phyloP scores from a whole-genome alignment of 768 basidiomycete species.

The Boletus vinaceobasis region DNA sequence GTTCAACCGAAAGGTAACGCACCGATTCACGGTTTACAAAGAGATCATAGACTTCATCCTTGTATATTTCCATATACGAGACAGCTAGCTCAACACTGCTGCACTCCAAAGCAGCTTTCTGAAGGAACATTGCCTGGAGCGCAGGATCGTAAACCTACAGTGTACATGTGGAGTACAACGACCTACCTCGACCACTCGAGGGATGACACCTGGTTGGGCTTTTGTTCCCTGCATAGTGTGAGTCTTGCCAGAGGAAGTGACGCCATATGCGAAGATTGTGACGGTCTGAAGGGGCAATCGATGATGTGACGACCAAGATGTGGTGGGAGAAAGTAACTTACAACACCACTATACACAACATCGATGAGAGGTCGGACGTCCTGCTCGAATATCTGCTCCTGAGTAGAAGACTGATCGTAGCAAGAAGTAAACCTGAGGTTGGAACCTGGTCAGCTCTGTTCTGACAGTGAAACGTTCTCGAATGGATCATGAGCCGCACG shows the following conservation, averaged over 20 bases:
- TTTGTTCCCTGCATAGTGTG: constrained; percentile 88
- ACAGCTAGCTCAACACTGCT: constrained; percentile 49
- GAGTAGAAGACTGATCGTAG: constrained; percentile 65
- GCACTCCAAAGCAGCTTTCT: constrained; percentile 37
- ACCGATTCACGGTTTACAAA: constrained; percentile 70
- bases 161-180: background rate
- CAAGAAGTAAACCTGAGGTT: constrained; percentile 63
- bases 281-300: constrained; percentile 51
- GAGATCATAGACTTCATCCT: constrained; percentile 87
- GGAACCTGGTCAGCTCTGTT: constrained; percentile 2
- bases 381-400: constrained; percentile 72
- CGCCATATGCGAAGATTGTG: constrained; percentile 88
- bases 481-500: background rate
- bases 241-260: constrained; percentile 89
- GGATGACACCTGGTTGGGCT: constrained; percentile 79
- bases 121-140: constrained; percentile 56
- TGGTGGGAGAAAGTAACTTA: constrained; percentile 34
- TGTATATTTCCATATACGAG: constrained; percentile 90
- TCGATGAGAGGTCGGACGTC: constrained; percentile 80
- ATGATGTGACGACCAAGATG: background rate
- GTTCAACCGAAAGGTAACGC: constrained; percentile 22
- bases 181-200: constrained; percentile 69
- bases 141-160: background rate
- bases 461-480: background rate
- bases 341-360: constrained; percentile 71